Evolutionary conservation across 345 rosid species (phyloP).

Genomic region (Arabis alpina): DNA sequence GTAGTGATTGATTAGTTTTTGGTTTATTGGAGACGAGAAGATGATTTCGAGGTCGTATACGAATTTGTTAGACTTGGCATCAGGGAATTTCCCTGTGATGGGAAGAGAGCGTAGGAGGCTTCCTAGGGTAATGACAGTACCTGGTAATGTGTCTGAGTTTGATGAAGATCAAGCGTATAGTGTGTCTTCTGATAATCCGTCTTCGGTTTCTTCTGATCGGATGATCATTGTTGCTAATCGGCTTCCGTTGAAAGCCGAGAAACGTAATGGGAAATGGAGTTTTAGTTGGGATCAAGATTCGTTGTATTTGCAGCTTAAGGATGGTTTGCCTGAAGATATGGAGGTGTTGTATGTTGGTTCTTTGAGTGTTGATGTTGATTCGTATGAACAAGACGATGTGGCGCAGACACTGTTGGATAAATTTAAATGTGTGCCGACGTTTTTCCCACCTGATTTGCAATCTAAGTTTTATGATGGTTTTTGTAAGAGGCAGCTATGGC

Average conservation of each 20-base stretch:
- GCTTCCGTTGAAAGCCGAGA: constrained; percentile 45
- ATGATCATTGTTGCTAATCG: constrained; percentile 49
- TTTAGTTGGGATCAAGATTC: constrained; percentile 49
- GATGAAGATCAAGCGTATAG: constrained; percentile 48
- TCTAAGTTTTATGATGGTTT: constrained; percentile 45
- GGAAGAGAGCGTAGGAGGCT: constrained; percentile 46
- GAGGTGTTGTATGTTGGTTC: constrained; percentile 49
- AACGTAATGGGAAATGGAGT: constrained; percentile 43
- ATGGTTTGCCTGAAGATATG: constrained; percentile 51
- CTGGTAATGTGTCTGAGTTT: constrained; percentile 45
- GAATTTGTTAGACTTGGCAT: constrained; percentile 43
- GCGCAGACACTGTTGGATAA: constrained; percentile 47
- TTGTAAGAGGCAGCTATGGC: constrained; percentile 50
- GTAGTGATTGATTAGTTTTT: constrained; percentile 4
- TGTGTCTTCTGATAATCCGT: constrained; percentile 46
- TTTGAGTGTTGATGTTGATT: constrained; percentile 44
- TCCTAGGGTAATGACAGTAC: constrained; percentile 48
- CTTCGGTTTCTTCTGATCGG: constrained; percentile 44
- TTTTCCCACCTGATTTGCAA: constrained; percentile 46
- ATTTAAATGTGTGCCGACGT: constrained; percentile 46
- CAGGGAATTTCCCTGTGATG: constrained; percentile 52
- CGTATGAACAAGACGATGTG: constrained; percentile 44
- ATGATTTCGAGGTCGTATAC: constrained; percentile 49
- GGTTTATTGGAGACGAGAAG: constrained; percentile 35
- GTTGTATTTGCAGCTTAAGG: constrained; percentile 44